Evolutionary conservation across 2,329 filamentous ascomycete species (phyloP), one percentile per base, ranked within the genome.

Genomic region (Oidium heveae): DNA sequence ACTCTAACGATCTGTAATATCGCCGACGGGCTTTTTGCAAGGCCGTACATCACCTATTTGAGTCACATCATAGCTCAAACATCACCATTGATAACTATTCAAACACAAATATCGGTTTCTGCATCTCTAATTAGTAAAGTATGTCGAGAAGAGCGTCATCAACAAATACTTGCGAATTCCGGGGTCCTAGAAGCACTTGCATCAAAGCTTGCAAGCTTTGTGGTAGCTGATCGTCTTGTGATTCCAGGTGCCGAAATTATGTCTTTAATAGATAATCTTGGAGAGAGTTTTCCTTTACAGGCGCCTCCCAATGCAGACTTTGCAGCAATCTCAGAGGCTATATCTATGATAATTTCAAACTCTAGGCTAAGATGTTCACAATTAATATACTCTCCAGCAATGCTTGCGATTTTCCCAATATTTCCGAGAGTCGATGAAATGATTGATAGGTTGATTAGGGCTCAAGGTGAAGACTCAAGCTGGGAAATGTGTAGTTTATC

Each of bases 131-230:
- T 82, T 62, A 70, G 67, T 56, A 68, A 66, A 36, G 66, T 80
- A n/a, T 91, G 86, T 63, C 73, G 71, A 18, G 77, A 82, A 57
- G 80, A 87, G 56, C 69, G 69, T 12, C 79, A 91, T 58, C 85
- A 84, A 66, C 75, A 77, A 57, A 69, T 75, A n/a, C 69, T 96
- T 55, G 76, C 84, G 12, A 80, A 80, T 39, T 73, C 72, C 12
- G 84, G 85, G 6, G 73, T 94, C 28, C 70, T 96, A 36, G 86
- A 94, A 67, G 76, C 82, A 13, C 72, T 96, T 32, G 82, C 86
- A 28, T 74, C 78, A 5, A 80, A 80, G 59, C 68, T 96, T 56
- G 85, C 77, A 54, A 79, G 74, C 55, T 82, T 84, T 62, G 76
- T 82, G 44, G 78, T 84, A 1, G 71, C 75, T 6, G 73, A 79